Base-by-base conservation (phyloP, 495 filamentous ascomycete species). In the Elasticomyces elasticus region DNA sequence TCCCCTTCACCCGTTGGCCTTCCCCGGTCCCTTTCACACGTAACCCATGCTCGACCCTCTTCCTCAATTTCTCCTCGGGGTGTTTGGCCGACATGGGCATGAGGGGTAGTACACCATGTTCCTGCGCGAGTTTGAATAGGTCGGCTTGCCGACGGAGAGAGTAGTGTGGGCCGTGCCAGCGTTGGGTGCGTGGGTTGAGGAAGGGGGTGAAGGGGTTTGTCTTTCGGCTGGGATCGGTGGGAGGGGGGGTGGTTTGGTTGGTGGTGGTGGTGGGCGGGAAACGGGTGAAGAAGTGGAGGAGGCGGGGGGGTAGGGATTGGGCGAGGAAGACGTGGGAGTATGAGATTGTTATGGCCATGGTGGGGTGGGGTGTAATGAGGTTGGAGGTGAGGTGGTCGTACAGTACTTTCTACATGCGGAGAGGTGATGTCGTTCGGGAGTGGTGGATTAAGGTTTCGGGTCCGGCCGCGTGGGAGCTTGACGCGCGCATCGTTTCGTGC, bases 1-100 rank as follows among this genome's bases (percentile, higher is more conserved):
- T 87, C 64, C 92, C 92, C 81, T 95, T 96, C 60, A 95, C 89
- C 67, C 79, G 81, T 74, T 94, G 79, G n/a, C 89, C 89, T 25
- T 28, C 56, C 55, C 91, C 87, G 17, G 92, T 95, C 60, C 89
- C 87, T 78, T 86, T 92, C 58, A 95, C 81, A 41, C 80, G 72
- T 61, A 94, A 66, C 27, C 88, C 89, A 50, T 81, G 72, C 73
- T 90, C 84, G 40, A 81, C 75, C 48, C 82, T 72, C 66, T 77
- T 78, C 66, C 71, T 71, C 62, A 83, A 71, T 69, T 80, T 81
- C 66, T 74, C 80, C 54, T 81, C 82, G 4, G 85, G 83, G 53
- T 81, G 78, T 76, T 98, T 98, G 35, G 72, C 71, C 0, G 82
- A 84, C 52, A 72, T 78, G 1, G 92, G 92, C 47, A 98, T 70